Base-by-base conservation (phyloP, 192 early-diverging fungal genomes). In the Coemansia reversa region DNA sequence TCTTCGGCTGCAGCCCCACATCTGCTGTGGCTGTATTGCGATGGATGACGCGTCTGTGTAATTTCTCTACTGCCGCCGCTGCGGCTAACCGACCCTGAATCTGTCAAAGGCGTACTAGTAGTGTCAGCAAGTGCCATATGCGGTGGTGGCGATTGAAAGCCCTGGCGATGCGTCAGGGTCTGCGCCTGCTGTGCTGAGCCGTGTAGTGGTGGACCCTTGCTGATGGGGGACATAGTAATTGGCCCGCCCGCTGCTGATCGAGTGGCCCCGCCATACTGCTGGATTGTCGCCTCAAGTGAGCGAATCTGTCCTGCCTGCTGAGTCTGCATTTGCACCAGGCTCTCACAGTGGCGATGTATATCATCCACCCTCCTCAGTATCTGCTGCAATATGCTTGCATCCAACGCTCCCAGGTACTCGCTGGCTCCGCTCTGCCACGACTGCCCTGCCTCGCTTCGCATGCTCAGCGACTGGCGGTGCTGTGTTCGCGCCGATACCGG, bases 341-440 rank as follows among this genome's bases (percentile, higher is more conserved):
- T 58, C 28, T 60, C 66, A 23, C 72, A 75, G 23, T 68, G 61
- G 56, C 57, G 72, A 56, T 75, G 55, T 5, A 75, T 75, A 18
- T 64, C 55, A 12, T 65, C 33, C 19, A 75, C 52, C 16, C 55
- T 60, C 27, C 39, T 58, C 52, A 69, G 25, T 3, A 62, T 55
- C 33, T 30, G 23, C 45, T 48, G 57, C 56, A 65, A 62, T 47
- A 39, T 55, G 4, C 19, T 25, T 16, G 49, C 22, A 23, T 58
- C 62, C 24, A 32, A 6, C 48, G 47, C 14, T 30, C 42, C 66
- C 18, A 27, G 45, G 24, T 67, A 39, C 30, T 29, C 62, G 62
- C 19, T 16, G 32, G 12, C 16, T 32, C 22, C 49, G 62, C 51
- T n/a, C 33, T 63, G 51, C 62, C 22, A 23, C 25, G 20, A 48